Evolutionary conservation across 1,284 basidiomycete genomes (phyloP), one percentile per base, ranked within the genome.

Genomic region (Meira miltonrushii): DNA sequence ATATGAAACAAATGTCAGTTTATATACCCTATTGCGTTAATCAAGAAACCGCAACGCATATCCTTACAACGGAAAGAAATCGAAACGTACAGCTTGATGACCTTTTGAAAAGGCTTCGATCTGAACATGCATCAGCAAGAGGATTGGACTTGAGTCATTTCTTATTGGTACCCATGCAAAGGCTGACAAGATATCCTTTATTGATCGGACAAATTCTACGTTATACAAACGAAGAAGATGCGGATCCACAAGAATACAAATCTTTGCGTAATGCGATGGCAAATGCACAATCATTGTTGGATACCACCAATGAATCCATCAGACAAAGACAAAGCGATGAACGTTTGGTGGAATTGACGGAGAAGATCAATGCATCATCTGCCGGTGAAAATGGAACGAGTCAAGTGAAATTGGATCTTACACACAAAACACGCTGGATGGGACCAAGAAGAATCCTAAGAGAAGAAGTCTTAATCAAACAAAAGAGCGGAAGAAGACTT

Each of bases 1-100:
- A 92, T 72, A 86, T 94, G 79, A 81, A 83, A 0, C 85, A 85
- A 60, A 88, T 95, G 85, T 81, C 79, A 2, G 84, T 88, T 13
- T 94, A 94, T 50, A 69, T 92, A 86, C 87, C 87, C 49, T 96
- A 96, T 76, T 97, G 93, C 69, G 85, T 91, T 61, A 94, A 96
- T 69, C 92, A 96, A 79, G 82, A 82, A 15, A 86, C 84, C 17
- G 91, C 90, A 0, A 87, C 87, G 66, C 87, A 86, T 69, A 85
- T 89, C 10, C 81, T 97, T 9, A 86, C 89, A 66, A 86, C 87
- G 0, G 79, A 92, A 54, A 82, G 90, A 51, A 83, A 86, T 57
- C 81, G 83, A 1, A 87, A 90, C 63, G 81, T 85, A 0, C 83
- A 85, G 25, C 79, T 96, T 2, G 84, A 85, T 0, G 74, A 79